Evolutionary conservation across 2,329 filamentous ascomycete genomes (phyloP).

Genomic region (Cladosporium sp.): DNA sequence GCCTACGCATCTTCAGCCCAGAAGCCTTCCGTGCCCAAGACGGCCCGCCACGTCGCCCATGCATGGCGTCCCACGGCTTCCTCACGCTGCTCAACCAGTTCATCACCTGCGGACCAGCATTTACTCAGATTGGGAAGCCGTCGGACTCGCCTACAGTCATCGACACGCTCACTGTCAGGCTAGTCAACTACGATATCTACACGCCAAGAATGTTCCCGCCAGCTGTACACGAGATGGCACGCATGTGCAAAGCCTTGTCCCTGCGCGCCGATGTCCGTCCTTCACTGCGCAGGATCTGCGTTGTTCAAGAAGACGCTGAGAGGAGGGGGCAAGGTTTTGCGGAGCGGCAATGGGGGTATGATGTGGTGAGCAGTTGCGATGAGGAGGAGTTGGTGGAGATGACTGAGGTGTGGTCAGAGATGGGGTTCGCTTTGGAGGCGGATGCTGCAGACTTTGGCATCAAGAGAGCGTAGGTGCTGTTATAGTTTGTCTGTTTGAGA

Average conservation of each 20-base stretch:
- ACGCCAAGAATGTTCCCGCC: conserved; percentile 4
- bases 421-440: background rate
- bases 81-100: conserved; percentile 28
- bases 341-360: conserved; percentile 1
- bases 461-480: background rate
- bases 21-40: conserved; percentile 29
- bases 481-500: background rate
- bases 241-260: background rate
- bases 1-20: conserved; percentile 28
- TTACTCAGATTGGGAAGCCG: background rate
- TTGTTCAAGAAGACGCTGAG: background rate
- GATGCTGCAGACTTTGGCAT: background rate
- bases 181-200: conserved; percentile 8
- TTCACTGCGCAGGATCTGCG: background rate
- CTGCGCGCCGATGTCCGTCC: background rate
- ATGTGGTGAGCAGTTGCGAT: background rate
- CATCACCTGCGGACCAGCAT: conserved; percentile 27
- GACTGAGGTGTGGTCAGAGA: background rate
- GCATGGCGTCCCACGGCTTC: conserved; percentile 23
- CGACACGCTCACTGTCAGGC: background rate
- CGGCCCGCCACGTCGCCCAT: conserved; percentile 24
- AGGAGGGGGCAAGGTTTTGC: background rate
- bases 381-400: background rate
- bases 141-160: background rate
- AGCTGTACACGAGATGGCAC: background rate